A percentile compares a stretch with the other conserved stretches of the same genome.
These are phyloP conservation scores for Tolypocladium inflatum DNA, from an alignment of 2,329 filamentous ascomycete species.

Conservation along the genomic window DNA sequence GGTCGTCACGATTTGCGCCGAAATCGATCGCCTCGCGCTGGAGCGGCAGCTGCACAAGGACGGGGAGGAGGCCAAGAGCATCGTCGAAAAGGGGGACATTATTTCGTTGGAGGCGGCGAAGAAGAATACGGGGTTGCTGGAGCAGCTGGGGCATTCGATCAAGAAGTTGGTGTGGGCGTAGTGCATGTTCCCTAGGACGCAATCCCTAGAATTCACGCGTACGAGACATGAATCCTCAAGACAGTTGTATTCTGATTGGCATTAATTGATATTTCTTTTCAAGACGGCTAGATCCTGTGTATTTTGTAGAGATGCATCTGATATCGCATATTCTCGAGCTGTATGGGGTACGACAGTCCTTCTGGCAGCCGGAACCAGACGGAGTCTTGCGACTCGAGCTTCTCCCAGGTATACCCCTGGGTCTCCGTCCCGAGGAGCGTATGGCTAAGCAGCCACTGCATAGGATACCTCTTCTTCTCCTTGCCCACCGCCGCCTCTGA, in stretches of 20 bases:
- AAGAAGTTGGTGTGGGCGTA: conserved; percentile 87
- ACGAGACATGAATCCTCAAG: not conserved
- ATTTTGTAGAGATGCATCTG: conserved; percentile 74
- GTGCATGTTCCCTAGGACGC: not conserved
- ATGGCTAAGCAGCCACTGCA: conserved; percentile 87
- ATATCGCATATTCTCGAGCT: conserved; percentile 89
- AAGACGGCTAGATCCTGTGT: conserved; percentile 7
- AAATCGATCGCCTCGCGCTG: conserved; percentile 62
- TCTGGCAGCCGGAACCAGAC: conserved; percentile 73
- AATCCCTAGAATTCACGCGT: not conserved
- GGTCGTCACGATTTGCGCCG: conserved; percentile 58
- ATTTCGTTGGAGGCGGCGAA: conserved; percentile 78
- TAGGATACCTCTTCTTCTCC: conserved; percentile 64
- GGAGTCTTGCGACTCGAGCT: conserved; percentile 65
- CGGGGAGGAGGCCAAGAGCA: conserved; percentile 31
- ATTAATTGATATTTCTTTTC: not conserved
- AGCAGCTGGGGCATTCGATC: conserved; percentile 79
- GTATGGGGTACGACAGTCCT: conserved; percentile 66
- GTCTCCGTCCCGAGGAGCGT: conserved; percentile 47
- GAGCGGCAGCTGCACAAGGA: conserved; percentile 31
- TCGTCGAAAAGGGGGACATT: conserved; percentile 57
- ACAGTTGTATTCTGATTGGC: not conserved
- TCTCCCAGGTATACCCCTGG: conserved; percentile 54
- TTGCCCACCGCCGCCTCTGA: conserved; percentile 67
- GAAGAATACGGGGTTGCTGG: conserved; percentile 75